Percentiles rank a stretch among this genome's conserved stretches.
Evolutionary conservation across 305 asterid genomes (phyloP).

Genomic region (Plantago rigida): DNA sequence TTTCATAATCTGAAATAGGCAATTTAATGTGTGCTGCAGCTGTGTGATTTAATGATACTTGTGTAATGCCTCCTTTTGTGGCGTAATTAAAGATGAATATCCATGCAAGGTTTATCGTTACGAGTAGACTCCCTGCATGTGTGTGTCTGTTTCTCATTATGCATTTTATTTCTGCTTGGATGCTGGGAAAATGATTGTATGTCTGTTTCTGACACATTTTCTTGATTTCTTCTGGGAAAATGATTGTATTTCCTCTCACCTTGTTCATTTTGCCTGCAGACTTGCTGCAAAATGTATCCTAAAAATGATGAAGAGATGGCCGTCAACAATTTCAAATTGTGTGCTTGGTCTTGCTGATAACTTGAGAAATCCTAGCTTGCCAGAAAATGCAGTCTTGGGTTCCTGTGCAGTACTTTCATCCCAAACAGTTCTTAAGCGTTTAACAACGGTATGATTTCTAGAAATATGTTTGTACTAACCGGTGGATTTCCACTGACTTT

Average conservation of each 20-base stretch:
- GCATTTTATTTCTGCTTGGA: too few relatives aligned
- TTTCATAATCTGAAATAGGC: slow-evolving; percentile 21
- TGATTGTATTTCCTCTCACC: slow-evolving; percentile 20
- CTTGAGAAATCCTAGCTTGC: slow-evolving; percentile 56
- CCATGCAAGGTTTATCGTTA: too few relatives aligned
- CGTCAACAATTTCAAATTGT: slow-evolving; percentile 76
- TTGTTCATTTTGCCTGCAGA: slow-evolving; percentile 39
- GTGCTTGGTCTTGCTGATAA: slow-evolving; percentile 64
- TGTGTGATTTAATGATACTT: background rate
- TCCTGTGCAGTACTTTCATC: slow-evolving; percentile 92
- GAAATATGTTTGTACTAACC: slow-evolving; percentile 17
- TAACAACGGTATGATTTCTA: slow-evolving; percentile 60
- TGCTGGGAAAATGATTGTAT: too few relatives aligned
- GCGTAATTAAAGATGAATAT: too few relatives aligned
- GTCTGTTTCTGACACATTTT: slow-evolving; percentile 9
- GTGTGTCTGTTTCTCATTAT: too few relatives aligned
- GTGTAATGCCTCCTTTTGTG: too few relatives aligned
- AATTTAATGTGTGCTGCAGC: slow-evolving; percentile 16
- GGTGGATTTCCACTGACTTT: slow-evolving; percentile 27
- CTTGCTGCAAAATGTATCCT: slow-evolving; percentile 72
- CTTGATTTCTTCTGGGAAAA: slow-evolving; percentile 14
- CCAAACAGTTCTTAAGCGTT: slow-evolving; percentile 81
- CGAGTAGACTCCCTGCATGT: too few relatives aligned
- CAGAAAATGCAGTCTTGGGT: slow-evolving; percentile 92
- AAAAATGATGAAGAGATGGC: slow-evolving; percentile 96